Evolutionary conservation across 2,329 filamentous ascomycete species (phyloP).

Genomic region (Fusarium coicis): DNA sequence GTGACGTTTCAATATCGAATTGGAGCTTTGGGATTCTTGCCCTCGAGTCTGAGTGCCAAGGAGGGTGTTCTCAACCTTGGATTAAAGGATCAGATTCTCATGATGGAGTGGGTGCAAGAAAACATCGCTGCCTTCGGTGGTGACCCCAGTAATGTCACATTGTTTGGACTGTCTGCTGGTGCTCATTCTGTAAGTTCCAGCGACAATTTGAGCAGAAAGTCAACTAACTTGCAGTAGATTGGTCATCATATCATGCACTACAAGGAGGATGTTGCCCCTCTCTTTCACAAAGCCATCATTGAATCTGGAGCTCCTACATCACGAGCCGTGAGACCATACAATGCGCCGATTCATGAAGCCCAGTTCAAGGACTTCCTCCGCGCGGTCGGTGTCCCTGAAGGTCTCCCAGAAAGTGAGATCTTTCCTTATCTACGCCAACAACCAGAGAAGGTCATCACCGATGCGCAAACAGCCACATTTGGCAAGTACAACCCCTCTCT

Average conservation of each 20-base stretch:
- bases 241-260: slow-evolving; percentile 72
- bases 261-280: slow-evolving; percentile 54
- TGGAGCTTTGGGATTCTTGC: slow-evolving; percentile 69
- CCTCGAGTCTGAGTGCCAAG: slow-evolving; percentile 60
- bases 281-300: slow-evolving; percentile 64
- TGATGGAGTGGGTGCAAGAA: slow-evolving; percentile 65
- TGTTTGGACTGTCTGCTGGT: slow-evolving; percentile 55
- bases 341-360: slow-evolving; percentile 67
- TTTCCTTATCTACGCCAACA: slow-evolving; percentile 60
- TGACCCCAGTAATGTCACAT: slow-evolving; percentile 57
- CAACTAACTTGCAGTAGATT: slow-evolving; percentile 56
- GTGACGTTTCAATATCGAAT: slow-evolving; percentile 64
- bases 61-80: slow-evolving; percentile 67
- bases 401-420: slow-evolving; percentile 46
- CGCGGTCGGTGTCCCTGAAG: slow-evolving; percentile 22
- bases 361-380: slow-evolving; percentile 57
- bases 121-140: slow-evolving; percentile 66
- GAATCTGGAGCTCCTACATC: slow-evolving; percentile 67
- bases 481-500: slow-evolving; percentile 57
- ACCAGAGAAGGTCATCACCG: slow-evolving; percentile 43
- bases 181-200: slow-evolving; percentile 57
- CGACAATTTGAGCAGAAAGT: accelerated
- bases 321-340: slow-evolving; percentile 62
- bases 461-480: slow-evolving; percentile 57
- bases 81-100: slow-evolving; percentile 61